Evolutionary conservation across 768 basidiomycete species (phyloP).

Genomic region (Tulasnella calospora): DNA sequence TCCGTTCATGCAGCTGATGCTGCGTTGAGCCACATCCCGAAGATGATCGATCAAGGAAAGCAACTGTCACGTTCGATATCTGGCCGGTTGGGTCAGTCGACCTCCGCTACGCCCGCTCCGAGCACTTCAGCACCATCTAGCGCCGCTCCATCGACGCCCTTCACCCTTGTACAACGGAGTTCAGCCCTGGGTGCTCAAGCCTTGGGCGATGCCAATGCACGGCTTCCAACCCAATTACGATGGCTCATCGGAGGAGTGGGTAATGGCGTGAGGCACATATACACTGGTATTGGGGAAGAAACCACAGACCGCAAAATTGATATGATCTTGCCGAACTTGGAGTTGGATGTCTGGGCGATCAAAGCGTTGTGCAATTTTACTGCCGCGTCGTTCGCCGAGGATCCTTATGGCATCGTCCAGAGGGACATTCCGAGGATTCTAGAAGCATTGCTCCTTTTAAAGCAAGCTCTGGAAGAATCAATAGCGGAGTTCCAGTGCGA

Average conservation of each 20-base stretch:
- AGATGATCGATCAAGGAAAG: slow-evolving; percentile 5
- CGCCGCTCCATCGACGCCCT: background rate
- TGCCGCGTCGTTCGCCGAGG: slow-evolving; percentile 71
- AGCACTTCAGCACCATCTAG: background rate
- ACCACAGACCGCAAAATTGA: background rate
- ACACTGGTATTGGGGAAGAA: slow-evolving; percentile 4
- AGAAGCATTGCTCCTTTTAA: slow-evolving; percentile 66
- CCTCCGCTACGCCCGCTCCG: background rate
- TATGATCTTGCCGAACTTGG: slow-evolving; percentile 51
- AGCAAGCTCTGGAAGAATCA: slow-evolving; percentile 62
- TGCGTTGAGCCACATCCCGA: slow-evolving; percentile 6
- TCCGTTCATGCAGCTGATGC: background rate
- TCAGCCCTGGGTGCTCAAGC: background rate
- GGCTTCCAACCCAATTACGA: background rate
- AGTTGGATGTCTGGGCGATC: slow-evolving; percentile 57
- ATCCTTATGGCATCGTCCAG: slow-evolving; percentile 78
- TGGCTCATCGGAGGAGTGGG: background rate
- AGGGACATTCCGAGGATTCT: slow-evolving; percentile 77
- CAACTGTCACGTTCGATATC: slow-evolving; percentile 4
- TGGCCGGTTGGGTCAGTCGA: background rate
- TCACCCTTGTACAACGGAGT: background rate
- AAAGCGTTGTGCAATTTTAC: slow-evolving; percentile 67
- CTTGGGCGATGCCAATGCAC: background rate
- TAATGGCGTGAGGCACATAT: background rate
- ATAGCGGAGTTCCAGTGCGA: slow-evolving; percentile 49